Evolutionary conservation across 352 stramenopile species (phyloP), one percentile per base, ranked within the genome.

Genomic region (Aphanomyces stellatus): DNA sequence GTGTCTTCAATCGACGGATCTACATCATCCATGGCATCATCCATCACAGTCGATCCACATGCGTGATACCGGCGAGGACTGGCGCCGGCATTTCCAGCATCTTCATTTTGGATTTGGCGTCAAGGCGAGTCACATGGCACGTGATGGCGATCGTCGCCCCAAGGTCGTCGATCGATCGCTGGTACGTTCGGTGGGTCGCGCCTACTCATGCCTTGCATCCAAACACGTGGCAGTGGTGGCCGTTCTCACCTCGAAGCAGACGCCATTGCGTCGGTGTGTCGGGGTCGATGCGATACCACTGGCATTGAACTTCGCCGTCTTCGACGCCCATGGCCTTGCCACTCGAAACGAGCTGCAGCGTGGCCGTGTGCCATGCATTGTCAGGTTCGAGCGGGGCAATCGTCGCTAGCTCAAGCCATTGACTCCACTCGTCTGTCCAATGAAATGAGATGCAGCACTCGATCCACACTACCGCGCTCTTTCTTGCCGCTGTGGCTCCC

Each of bases 1-100:
- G 55, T 64, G 19, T 64, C 55, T 46, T 64, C 13, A 2, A 64
- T 31, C 3, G 55, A 64, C 25, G 55, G 55, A 49, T 64, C 55
- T 64, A 22, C 15, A 64, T 17, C n/a, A n/a, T n/a, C n/a, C n/a
- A n/a, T n/a, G n/a, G n/a, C n/a, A n/a, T n/a, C n/a, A n/a, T n/a
- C n/a, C n/a, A n/a, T n/a, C n/a, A n/a, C n/a, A n/a, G n/a, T n/a
- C n/a, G n/a, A n/a, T n/a, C n/a, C n/a, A n/a, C n/a, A n/a, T n/a
- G n/a, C n/a, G n/a, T 57, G 10, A 28, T 37, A 64, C 55, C 55
- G 28, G 43, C 17, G 11, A 64, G 33, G 37, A 64, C 24, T 35
- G 55, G 55, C 10, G 22, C 31, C 6, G n/a, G 5, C 7, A 57
- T 7, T 34, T 57, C 22, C 13, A 57, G 5, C 17, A 57, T 1